Conservation (phyloP, 2,329 filamentous ascomycete genomes). For the Calonectria ilicicola region DNA sequence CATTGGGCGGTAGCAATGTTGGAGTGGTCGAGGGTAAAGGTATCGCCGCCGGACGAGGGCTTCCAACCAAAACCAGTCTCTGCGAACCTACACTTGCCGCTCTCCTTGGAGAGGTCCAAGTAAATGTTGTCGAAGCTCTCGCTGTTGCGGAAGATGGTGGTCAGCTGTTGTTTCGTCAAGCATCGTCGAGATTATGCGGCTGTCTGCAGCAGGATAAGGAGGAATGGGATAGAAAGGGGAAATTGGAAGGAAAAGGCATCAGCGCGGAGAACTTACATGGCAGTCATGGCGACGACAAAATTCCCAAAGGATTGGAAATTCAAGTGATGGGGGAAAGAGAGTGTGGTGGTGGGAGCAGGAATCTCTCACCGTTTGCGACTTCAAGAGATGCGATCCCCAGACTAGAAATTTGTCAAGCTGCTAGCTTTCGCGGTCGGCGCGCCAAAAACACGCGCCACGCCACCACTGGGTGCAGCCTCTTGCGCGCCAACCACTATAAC, state of each 20-base stretch:
- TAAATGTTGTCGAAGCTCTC: constrained; percentile 99
- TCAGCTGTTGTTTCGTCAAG: constrained; percentile 29
- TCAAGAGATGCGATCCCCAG: constrained; percentile 23
- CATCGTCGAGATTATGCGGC: neutral
- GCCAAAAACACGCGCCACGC: constrained; percentile 28
- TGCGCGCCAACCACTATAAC: constrained; percentile 36
- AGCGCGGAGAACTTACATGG: constrained; percentile 48
- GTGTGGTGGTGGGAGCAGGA: neutral
- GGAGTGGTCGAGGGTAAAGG: constrained; percentile 90
- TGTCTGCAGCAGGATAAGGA: neutral
- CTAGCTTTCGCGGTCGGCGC: constrained; percentile 23
- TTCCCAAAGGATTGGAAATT: neutral
- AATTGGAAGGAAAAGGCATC: neutral
- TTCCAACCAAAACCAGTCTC: constrained; percentile 98
- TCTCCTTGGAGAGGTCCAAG: constrained; percentile 92
- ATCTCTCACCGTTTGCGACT: constrained; percentile 18
- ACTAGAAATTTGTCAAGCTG: constrained; percentile 20
- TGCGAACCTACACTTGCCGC: constrained; percentile 93
- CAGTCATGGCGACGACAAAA: constrained; percentile 47
- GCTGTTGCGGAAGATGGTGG: constrained; percentile 49
- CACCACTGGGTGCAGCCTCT: neutral
- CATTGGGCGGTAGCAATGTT: constrained; percentile 92
- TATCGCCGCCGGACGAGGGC: constrained; percentile 85
- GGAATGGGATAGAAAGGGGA: neutral
- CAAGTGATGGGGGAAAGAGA: neutral